phyloP scores from a whole-genome alignment of 768 basidiomycete genomes.

The Cytidiella melzeri region DNA sequence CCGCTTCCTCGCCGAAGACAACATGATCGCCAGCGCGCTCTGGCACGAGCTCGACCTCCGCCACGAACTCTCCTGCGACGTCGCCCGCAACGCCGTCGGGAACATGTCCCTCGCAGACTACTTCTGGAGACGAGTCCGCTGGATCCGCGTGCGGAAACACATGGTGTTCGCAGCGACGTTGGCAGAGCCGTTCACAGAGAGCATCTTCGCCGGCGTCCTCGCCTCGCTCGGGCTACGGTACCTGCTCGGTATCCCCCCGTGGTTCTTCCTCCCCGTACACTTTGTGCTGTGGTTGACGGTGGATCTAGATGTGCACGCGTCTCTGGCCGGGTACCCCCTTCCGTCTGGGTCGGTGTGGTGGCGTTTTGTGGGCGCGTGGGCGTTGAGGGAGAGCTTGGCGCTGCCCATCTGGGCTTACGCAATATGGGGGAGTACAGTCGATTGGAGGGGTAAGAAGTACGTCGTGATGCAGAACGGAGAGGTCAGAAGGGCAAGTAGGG shows the following conservation, averaged over 20 bases:
- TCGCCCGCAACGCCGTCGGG: conserved; percentile 84
- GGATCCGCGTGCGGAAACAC: conserved; percentile 94
- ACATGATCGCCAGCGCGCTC: conserved; percentile 88
- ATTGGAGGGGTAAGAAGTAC: conserved; percentile 84
- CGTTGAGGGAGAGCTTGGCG: conserved; percentile 70
- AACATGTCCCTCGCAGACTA: conserved; percentile 84
- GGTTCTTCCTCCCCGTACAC: conserved; percentile 54
- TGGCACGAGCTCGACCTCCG: conserved; percentile 91
- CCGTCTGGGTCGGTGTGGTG: conserved; percentile 37
- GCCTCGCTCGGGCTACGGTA: conserved; percentile 48
- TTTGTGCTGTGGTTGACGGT: conserved; percentile 66
- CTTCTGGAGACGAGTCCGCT: conserved; percentile 83
- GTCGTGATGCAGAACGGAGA: conserved; percentile 70
- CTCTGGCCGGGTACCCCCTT: conserved; percentile 64
- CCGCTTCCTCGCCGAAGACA: conserved; percentile 93
- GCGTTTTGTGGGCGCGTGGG: conserved; percentile 75
- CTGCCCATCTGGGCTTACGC: conserved; percentile 86
- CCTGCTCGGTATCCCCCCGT: conserved; percentile 44
- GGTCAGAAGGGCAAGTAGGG: conserved; percentile 30
- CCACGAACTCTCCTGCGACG: conserved; percentile 88
- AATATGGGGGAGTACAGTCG: conserved; percentile 72
- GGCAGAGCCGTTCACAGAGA: conserved; percentile 91
- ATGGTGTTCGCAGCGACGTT: conserved; percentile 88
- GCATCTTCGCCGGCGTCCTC: conserved; percentile 62
- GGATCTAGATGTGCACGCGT: conserved; percentile 78